Evolutionary conservation across 2,329 filamentous ascomycete species (phyloP).

Genomic region (Leptographium wingfieldii): DNA sequence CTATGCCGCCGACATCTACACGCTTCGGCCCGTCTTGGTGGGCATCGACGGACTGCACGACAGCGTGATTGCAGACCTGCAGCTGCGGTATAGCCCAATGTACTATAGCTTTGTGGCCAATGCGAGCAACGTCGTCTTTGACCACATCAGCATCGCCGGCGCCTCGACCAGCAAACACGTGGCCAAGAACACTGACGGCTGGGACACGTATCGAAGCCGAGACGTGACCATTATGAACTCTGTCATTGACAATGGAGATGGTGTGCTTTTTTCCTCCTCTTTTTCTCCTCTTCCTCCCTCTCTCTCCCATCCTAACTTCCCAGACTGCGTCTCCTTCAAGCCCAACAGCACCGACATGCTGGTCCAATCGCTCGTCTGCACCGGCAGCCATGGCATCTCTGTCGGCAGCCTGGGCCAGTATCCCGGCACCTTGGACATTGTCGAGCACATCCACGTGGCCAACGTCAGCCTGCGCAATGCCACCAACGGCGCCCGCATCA

Average conservation of each 20-base stretch:
- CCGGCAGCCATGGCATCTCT: constrained; percentile 48
- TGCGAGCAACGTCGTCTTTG: constrained; percentile 46
- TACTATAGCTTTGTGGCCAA: constrained; percentile 42
- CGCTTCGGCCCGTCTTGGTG: constrained; percentile 45
- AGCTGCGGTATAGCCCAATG: constrained; percentile 32
- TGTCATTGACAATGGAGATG: constrained; percentile 48
- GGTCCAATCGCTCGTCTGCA: constrained; percentile 47
- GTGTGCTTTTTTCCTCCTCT: background rate
- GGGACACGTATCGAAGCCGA: constrained; percentile 46
- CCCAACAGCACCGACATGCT: constrained; percentile 47
- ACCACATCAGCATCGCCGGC: constrained; percentile 47
- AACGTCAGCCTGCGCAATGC: constrained; percentile 23
- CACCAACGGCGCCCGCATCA: constrained; percentile 47
- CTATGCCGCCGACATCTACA: background rate
- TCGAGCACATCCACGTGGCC: constrained; percentile 42
- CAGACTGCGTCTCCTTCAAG: constrained; percentile 50
- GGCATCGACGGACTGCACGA: constrained; percentile 45
- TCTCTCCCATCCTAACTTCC: background rate
- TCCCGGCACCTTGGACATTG: constrained; percentile 40
- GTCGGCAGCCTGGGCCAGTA: constrained; percentile 51
- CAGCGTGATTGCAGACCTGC: constrained; percentile 43
- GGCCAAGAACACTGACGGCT: constrained; percentile 55
- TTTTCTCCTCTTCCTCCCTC: no score
- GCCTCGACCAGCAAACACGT: constrained; percentile 34
- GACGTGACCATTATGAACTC: constrained; percentile 53